Percentiles rank a stretch among this genome's conserved stretches.
These are phyloP conservation scores for Mediolabrus comicus DNA, from an alignment of 108 stramenopile species.

Conservation along the genomic window DNA sequence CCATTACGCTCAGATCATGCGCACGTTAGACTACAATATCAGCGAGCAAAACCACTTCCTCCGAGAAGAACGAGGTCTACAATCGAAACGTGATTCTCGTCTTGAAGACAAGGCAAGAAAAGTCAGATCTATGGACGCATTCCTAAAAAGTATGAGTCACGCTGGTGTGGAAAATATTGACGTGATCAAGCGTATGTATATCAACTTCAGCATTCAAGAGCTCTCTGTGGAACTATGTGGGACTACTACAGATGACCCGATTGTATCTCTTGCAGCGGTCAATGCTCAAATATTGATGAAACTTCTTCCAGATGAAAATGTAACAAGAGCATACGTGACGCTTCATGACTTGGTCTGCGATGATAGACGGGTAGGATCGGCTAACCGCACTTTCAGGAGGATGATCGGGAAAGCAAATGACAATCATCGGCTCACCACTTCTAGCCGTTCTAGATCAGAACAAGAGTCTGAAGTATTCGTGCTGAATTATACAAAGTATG, in stretches of 20 bases:
- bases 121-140: slow-evolving; percentile 12
- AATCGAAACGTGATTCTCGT: slow-evolving; percentile 4
- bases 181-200: slow-evolving; percentile 50
- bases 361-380: slow-evolving; percentile 50
- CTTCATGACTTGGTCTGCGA: slow-evolving; percentile 74
- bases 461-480: slow-evolving; percentile 51
- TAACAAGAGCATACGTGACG: slow-evolving; percentile 39
- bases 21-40: slow-evolving; percentile 69
- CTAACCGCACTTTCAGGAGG: slow-evolving; percentile 51
- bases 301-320: slow-evolving; percentile 54
- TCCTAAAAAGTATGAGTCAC: slow-evolving; percentile 53
- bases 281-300: slow-evolving; percentile 48
- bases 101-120: not conserved
- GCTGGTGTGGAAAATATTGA: slow-evolving; percentile 60
- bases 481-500: slow-evolving; percentile 52
- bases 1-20: slow-evolving; percentile 73
- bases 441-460: not conserved
- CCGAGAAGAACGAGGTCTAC: slow-evolving; percentile 34
- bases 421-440: not conserved
- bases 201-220: slow-evolving; percentile 53
- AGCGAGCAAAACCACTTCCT: slow-evolving; percentile 65
- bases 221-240: slow-evolving; percentile 61
- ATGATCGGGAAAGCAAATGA: slow-evolving; percentile 53
- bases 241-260: slow-evolving; percentile 42
- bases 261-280: slow-evolving; percentile 63